Evolutionary conservation across 768 basidiomycete genomes (phyloP).

Genomic region (Russula ochroleuca): DNA sequence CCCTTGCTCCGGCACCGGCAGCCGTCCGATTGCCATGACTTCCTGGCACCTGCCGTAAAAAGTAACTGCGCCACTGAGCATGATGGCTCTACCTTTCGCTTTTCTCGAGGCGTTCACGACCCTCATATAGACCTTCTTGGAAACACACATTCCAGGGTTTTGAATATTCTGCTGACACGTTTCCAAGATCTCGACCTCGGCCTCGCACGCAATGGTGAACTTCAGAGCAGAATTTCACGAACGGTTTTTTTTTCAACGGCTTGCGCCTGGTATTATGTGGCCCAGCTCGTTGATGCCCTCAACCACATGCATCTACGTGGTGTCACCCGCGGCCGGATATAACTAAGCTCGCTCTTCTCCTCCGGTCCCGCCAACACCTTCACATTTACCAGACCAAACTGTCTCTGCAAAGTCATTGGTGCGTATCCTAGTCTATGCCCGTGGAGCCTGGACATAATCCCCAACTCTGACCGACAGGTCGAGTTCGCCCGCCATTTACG

Average conservation of each 20-base stretch:
- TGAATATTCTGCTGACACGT: neutral
- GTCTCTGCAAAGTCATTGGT: neutral
- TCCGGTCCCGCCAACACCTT: neutral
- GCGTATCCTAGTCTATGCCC: conserved; percentile 3
- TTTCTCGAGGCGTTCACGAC: conserved; percentile 4
- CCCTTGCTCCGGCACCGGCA: conserved; percentile 1
- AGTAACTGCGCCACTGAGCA: conserved; percentile 2
- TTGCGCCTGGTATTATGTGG: conserved; percentile 80
- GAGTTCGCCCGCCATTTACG: conserved; percentile 58
- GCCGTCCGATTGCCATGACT: conserved; percentile 12
- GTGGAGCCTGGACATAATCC: conserved; percentile 28
- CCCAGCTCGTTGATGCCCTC: conserved; percentile 85
- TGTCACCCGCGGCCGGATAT: neutral
- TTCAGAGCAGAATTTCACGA: conserved; percentile 64
- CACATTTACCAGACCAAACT: conserved; percentile 1
- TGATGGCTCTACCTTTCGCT: conserved; percentile 6
- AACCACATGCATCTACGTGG: conserved; percentile 80
- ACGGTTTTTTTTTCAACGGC: conserved; percentile 81
- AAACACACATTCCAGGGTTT: neutral
- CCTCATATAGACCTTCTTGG: conserved; percentile 4
- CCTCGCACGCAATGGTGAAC: conserved; percentile 70
- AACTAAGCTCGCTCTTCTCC: neutral
- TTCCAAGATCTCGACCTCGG: conserved; percentile 71
- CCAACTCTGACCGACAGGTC: conserved; percentile 33
- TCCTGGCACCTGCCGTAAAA: too few species aligned